These are phyloP conservation scores for Colletotrichum sp. DNA, from an alignment of 2,329 filamentous ascomycete species.

Conservation along the genomic window DNA sequence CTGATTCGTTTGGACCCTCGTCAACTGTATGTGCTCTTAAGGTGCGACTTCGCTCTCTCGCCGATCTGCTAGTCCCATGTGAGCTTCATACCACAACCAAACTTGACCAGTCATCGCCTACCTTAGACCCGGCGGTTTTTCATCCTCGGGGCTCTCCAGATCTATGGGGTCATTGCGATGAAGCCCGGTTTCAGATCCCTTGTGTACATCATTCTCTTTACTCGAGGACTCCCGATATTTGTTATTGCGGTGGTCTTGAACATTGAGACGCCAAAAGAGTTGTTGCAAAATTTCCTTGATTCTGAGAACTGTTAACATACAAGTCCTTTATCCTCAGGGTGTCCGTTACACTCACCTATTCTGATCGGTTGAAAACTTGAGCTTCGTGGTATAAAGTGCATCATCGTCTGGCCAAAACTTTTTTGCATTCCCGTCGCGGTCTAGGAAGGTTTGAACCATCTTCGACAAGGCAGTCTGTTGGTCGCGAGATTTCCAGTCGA, in stretches of 20 bases:
- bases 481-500: background rate
- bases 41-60: background rate
- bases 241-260: background rate
- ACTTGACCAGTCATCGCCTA: background rate
- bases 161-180: background rate
- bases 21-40: background rate
- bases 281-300: background rate
- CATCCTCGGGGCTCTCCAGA: background rate
- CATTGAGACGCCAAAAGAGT: background rate
- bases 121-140: rapidly evolving
- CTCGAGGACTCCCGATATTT: background rate
- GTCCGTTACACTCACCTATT: background rate
- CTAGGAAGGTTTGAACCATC: background rate
- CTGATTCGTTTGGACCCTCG: rapidly evolving
- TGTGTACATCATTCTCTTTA: rapidly evolving
- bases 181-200: background rate
- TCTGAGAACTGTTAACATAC: background rate
- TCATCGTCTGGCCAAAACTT: background rate
- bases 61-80: rapidly evolving
- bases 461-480: background rate
- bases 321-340: background rate
- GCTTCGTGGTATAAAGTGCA: background rate
- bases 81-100: background rate
- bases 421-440: background rate
- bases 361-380: background rate